These are phyloP conservation scores for Didymella keratinophila DNA, from an alignment of 2,329 filamentous ascomycete genomes.

Conservation along the genomic window DNA sequence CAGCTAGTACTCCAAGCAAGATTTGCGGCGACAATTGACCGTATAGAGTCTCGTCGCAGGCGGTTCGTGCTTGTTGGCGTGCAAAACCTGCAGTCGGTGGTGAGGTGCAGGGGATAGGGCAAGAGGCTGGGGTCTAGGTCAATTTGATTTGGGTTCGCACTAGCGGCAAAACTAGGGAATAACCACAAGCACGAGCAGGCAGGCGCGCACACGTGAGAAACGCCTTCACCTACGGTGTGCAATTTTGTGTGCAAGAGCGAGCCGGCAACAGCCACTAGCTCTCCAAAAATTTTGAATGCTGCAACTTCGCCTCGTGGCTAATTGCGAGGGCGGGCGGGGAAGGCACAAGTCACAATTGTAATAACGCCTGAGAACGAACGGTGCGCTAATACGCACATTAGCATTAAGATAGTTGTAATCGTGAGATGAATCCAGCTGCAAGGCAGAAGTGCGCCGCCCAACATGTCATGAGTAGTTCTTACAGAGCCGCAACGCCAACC, in stretches of 20 bases:
- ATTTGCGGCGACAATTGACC: conserved; percentile 24
- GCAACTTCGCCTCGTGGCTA: not conserved
- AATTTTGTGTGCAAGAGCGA: not conserved
- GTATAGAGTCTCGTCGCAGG: conserved; percentile 22
- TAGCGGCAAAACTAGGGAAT: conserved; percentile 16
- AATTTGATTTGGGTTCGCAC: conserved; percentile 16
- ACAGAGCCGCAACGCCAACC: conserved; percentile 9
- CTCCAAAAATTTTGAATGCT: not conserved
- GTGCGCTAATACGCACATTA: conserved; percentile 16
- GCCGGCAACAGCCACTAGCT: not conserved
- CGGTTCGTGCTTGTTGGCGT: conserved; percentile 23
- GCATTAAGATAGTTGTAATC: conserved; percentile 16
- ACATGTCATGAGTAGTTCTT: conserved; percentile 10
- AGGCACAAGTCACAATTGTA: not conserved
- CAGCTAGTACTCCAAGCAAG: conserved; percentile 26
- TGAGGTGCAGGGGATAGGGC: conserved; percentile 8
- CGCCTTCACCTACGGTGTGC: not conserved
- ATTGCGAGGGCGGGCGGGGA: not conserved
- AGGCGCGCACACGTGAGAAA: conserved; percentile 4
- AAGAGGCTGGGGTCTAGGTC: not conserved
- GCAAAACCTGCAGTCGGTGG: conserved; percentile 20
- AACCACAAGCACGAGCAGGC: conserved; percentile 1
- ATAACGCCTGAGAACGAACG: not conserved
- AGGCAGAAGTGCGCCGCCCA: not conserved
- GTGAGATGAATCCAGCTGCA: not conserved